Conservation (phyloP, 352 stramenopile genomes). For the Pythium sukuiense region DNA sequence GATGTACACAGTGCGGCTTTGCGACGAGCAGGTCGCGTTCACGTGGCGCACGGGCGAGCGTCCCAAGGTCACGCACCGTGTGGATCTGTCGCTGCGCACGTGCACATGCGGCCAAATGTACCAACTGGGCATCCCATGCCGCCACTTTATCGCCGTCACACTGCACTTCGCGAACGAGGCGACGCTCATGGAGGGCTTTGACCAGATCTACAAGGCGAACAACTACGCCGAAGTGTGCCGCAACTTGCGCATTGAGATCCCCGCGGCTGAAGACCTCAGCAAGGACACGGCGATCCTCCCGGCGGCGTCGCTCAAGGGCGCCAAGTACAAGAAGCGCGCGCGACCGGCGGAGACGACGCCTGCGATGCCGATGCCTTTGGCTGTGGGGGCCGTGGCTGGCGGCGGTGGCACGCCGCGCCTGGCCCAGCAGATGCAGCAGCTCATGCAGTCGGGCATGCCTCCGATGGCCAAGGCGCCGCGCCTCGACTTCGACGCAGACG, state of each 20-base stretch:
- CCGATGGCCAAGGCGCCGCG: slow-evolving; percentile 48
- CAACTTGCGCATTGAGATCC: slow-evolving; percentile 77
- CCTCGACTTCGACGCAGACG: slow-evolving; percentile 62
- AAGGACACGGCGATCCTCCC: slow-evolving; percentile 71
- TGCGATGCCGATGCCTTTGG: not conserved
- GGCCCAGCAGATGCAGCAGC: not conserved
- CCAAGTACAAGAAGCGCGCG: slow-evolving; percentile 65
- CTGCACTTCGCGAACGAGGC: slow-evolving; percentile 61
- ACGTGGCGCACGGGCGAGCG: slow-evolving; percentile 65
- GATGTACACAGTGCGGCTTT: slow-evolving; percentile 54
- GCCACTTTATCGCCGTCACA: slow-evolving; percentile 70
- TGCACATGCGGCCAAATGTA: slow-evolving; percentile 75
- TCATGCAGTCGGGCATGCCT: slow-evolving; percentile 9
- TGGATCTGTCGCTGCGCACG: slow-evolving; percentile 55
- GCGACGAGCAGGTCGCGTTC: slow-evolving; percentile 72
- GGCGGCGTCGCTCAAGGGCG: slow-evolving; percentile 41
- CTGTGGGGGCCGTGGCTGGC: not conserved
- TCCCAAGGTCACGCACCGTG: slow-evolving; percentile 68
- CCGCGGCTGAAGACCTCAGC: slow-evolving; percentile 59
- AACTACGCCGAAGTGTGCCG: slow-evolving; percentile 59
- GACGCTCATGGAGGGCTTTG: slow-evolving; percentile 58
- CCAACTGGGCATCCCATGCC: slow-evolving; percentile 75
- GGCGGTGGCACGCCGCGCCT: slow-evolving; percentile 3
- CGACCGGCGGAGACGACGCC: slow-evolving; percentile 25
- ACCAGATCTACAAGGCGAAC: slow-evolving; percentile 70